A percentile compares a stretch with the other conserved stretches of the same genome.
Evolutionary conservation across 139 green algal species (phyloP).

Genomic region (Chlamydomonas urium): DNA sequence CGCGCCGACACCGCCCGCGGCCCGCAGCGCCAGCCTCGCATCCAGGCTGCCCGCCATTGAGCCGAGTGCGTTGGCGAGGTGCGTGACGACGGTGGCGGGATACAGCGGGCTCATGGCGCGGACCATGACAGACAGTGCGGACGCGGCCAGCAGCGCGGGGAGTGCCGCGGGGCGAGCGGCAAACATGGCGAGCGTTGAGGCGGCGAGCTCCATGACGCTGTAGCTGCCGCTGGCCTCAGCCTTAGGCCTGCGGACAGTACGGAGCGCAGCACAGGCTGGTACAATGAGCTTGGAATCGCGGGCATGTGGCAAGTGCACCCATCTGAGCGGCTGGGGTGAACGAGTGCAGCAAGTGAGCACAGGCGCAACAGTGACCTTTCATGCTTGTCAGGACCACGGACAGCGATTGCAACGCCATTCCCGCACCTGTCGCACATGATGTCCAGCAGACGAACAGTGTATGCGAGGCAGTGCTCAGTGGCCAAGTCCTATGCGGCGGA

Average conservation of each 20-base stretch:
- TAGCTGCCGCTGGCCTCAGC: no score
- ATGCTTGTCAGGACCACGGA: no score
- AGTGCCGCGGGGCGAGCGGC: neutral
- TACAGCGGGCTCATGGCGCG: conserved; percentile 17
- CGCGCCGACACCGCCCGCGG: conserved; percentile 32
- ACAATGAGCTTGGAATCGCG: no score
- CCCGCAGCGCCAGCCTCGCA: neutral
- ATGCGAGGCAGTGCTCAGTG: conserved; percentile 17
- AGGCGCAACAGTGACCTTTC: no score
- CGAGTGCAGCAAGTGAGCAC: no score
- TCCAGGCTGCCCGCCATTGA: conserved; percentile 16
- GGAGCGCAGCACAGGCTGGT: no score
- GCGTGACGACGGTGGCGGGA: conserved; percentile 21
- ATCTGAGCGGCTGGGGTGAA: no score
- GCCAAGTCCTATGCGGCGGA: conserved; percentile 10
- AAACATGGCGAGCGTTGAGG: conserved; percentile 32
- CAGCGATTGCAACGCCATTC: no score
- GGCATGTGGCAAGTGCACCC: no score
- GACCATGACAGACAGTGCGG: neutral
- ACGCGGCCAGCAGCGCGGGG: neutral
- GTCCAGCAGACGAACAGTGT: conserved; percentile 16
- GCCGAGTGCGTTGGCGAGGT: conserved; percentile 25
- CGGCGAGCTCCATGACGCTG: conserved; percentile 28
- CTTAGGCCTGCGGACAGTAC: no score
- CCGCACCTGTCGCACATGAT: conserved; percentile 5